Percentiles rank a stretch among this genome's conserved stretches.
Evolutionary conservation across 2,329 filamentous ascomycete genomes (phyloP).

Genomic region (Xylariaceae sp.): DNA sequence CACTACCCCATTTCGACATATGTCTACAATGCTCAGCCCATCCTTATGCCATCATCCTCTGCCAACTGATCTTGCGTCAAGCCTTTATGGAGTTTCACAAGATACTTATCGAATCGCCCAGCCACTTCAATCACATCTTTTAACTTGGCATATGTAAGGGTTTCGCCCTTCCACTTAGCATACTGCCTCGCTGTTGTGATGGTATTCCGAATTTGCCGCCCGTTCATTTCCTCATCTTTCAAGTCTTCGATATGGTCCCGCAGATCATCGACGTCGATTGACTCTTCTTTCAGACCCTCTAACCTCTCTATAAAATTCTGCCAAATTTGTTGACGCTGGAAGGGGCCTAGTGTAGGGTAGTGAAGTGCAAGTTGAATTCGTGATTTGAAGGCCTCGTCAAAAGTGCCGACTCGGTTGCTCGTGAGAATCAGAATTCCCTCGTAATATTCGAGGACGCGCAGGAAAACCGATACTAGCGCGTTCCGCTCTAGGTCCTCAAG

Average conservation of each 20-base stretch:
- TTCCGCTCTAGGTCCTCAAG: conserved; percentile 11
- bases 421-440: conserved; percentile 23
- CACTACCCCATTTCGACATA: no score
- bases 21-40: no score
- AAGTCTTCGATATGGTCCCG: conserved; percentile 11
- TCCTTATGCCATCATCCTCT: conserved; percentile 8
- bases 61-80: conserved; percentile 13
- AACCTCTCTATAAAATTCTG: conserved; percentile 14
- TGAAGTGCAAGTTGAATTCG: conserved; percentile 23
- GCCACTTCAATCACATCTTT: conserved; percentile 12
- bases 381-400: conserved; percentile 26
- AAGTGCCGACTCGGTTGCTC: conserved; percentile 19
- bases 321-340: conserved; percentile 20
- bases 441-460: conserved; percentile 22
- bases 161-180: conserved; percentile 10
- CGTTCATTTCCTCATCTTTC: conserved; percentile 15
- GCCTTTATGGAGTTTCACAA: conserved; percentile 4
- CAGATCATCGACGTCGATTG: conserved; percentile 6
- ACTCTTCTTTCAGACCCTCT: background rate
- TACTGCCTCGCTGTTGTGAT: conserved; percentile 19
- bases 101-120: conserved; percentile 14
- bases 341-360: conserved; percentile 9
- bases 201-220: conserved; percentile 20
- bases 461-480: conserved; percentile 16
- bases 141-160: conserved; percentile 4